phyloP scores from a whole-genome alignment of 345 rosid species.

The Hibiscus trionum region DNA sequence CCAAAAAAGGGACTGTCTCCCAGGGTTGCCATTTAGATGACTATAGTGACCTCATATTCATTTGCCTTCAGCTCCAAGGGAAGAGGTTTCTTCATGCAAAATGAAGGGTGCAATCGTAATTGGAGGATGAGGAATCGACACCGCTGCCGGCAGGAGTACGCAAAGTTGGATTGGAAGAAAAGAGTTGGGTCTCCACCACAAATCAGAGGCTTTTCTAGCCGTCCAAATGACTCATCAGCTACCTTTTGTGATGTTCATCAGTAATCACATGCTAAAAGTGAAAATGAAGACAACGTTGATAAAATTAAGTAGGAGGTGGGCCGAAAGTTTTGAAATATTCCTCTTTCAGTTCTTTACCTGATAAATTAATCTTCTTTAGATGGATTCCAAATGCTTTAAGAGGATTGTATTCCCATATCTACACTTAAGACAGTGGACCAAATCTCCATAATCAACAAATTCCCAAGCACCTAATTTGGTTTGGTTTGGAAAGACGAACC shows the following conservation, averaged over 20 bases:
- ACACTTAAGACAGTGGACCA: background rate
- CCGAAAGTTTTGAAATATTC: conserved; percentile 8
- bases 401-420: background rate
- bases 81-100: background rate
- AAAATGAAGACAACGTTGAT: background rate
- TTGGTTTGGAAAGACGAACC: no score
- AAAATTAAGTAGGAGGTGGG: background rate
- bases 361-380: background rate
- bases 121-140: conserved; percentile 27
- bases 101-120: conserved; percentile 18
- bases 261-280: background rate
- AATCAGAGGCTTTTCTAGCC: conserved; percentile 13
- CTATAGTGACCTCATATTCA: conserved; percentile 18
- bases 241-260: background rate
- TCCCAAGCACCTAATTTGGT: background rate
- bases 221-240: conserved; percentile 12
- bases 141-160: conserved; percentile 38
- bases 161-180: conserved; percentile 25
- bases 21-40: background rate
- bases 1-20: conserved; percentile 10
- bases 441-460: background rate
- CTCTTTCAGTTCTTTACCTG: background rate
- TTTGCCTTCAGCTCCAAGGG: background rate
- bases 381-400: background rate
- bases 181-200: background rate